Conservation (phyloP, 2,329 filamentous ascomycete genomes). For the Colletotrichum paranaense region DNA sequence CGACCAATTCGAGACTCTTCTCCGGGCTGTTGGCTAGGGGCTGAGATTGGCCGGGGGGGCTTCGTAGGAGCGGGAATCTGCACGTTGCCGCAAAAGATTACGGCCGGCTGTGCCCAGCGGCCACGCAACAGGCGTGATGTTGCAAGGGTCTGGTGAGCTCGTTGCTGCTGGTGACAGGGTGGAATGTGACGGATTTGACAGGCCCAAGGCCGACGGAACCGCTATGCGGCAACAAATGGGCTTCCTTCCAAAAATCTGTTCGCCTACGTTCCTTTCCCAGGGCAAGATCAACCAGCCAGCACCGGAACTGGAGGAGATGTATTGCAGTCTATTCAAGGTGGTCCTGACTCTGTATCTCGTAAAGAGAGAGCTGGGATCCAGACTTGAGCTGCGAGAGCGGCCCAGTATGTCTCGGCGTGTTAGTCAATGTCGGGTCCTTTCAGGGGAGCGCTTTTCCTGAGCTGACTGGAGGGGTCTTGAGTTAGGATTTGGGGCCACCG, state of each 20-base stretch:
- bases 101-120: conserved; percentile 27
- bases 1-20: conserved; percentile 36
- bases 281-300: background rate
- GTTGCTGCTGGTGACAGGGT: conserved; percentile 15
- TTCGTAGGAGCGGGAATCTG: conserved; percentile 36
- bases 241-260: conserved; percentile 6
- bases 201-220: conserved; percentile 28
- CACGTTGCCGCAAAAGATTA: conserved; percentile 38
- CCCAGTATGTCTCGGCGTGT: conserved; percentile 8
- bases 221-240: conserved; percentile 12
- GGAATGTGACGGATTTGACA: conserved; percentile 32
- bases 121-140: conserved; percentile 29
- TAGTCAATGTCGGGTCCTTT: background rate
- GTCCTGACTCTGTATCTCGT: background rate
- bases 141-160: conserved; percentile 21
- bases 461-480: background rate
- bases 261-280: conserved; percentile 1
- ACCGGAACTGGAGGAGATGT: background rate
- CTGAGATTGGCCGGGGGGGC: conserved; percentile 23
- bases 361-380: conserved; percentile 8
- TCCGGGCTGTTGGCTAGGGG: conserved; percentile 36
- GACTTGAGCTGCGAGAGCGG: conserved; percentile 15
- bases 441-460: background rate
- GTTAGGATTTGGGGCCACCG: background rate
- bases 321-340: background rate